A percentile compares a stretch with the other conserved stretches of the same genome.
These are phyloP conservation scores for Annulohypoxylon maeteangense DNA, from an alignment of 495 filamentous ascomycete genomes.

Conservation along the genomic window DNA sequence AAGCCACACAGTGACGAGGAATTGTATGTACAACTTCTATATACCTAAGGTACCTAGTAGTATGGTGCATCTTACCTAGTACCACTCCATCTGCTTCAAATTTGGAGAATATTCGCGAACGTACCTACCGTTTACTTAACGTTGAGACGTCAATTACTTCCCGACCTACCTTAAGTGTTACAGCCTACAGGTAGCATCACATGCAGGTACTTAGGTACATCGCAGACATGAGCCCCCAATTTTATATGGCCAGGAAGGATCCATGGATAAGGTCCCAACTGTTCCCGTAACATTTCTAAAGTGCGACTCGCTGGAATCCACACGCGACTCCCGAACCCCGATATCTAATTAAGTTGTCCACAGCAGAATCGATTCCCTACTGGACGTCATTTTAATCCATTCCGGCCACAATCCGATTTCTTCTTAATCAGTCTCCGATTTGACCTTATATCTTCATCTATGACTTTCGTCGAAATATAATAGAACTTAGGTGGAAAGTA, in stretches of 20 bases:
- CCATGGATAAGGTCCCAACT: background rate
- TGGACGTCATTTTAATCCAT: conserved; percentile 28
- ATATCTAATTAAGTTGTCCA: conserved; percentile 10
- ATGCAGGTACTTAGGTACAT: conserved; percentile 9
- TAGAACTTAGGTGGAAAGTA: conserved; percentile 13
- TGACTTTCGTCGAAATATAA: background rate
- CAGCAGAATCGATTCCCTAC: background rate
- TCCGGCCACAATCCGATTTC: conserved; percentile 4
- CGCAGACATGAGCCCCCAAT: background rate
- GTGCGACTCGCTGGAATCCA: conserved; percentile 18
- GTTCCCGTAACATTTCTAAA: conserved; percentile 13
- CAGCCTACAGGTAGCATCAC: no score
- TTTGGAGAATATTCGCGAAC: background rate
- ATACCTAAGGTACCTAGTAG: no score
- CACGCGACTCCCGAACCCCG: conserved; percentile 34
- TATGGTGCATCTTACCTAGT: no score
- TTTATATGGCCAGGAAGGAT: background rate
- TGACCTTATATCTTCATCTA: conserved; percentile 6
- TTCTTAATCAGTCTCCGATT: background rate
- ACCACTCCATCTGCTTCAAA: background rate
- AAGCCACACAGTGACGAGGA: no score
- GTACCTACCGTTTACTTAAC: background rate
- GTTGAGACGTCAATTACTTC: background rate
- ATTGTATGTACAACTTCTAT: no score
- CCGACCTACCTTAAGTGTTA: no score